Evolutionary conservation across 2,329 filamentous ascomycete genomes (phyloP), one percentile per base, ranked within the genome.

Genomic region (Diaporthe citriasiana): DNA sequence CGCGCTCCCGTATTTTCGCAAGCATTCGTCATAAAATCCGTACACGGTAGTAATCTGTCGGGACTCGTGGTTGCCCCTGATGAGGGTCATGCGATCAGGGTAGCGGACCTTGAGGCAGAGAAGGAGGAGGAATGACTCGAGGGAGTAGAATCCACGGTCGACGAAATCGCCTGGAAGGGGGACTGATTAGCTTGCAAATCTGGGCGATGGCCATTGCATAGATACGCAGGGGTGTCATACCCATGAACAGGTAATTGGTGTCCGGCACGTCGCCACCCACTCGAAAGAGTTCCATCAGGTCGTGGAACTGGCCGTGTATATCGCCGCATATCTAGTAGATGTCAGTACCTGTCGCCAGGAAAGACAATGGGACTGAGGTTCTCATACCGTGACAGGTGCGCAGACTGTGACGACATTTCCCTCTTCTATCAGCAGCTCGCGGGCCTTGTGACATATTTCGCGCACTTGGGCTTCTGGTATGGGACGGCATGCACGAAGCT

Each of bases 181-280:
- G 22, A 10, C 13, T 9, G n/a, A 60, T 75, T 9, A 75, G 53
- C 27, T 6, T 30, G 4, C 9, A 27, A 6, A 22, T 25, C 33
- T 30, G 70, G 77, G 53, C 12, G 76, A n/a, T 33, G 15, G 17
- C 35, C 19, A 25, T 25, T 38, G 22, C 38, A 42, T 30, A 22
- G n/a, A 42, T 27, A 27, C 15, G 35, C 59, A 35, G 59, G 19
- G 57, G n/a, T 19, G 12, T 10, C 84, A 59, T 87, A 94, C 93
- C 95, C 95, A 98, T 98, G 85, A 98, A 98, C 4, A 98, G 90
- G 83, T 98, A 98, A 81, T 97, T 98, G 42, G 95, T 98, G 81
- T 98, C 96, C 53, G 95, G 95, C 5, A 97, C 94, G 82, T 98
- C 95, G 76, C 95, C 95, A 76, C 95, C 95, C 5, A 98, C 95